Evolutionary conservation across 2,329 filamentous ascomycete species (phyloP).

Genomic region (Volutella citrinella): DNA sequence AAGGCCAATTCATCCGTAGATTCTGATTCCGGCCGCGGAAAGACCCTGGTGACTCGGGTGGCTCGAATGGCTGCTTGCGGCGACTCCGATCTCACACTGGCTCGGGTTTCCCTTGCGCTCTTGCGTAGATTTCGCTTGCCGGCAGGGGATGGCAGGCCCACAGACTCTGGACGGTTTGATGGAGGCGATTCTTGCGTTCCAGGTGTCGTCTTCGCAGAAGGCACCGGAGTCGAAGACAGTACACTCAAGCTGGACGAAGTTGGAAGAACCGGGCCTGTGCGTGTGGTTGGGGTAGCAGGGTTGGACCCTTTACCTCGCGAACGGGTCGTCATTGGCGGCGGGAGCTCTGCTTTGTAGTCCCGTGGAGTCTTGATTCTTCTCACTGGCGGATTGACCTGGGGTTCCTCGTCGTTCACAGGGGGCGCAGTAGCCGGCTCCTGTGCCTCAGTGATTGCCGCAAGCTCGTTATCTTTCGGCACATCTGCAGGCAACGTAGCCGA

Average conservation of each 20-base stretch:
- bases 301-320: conserved; percentile 17
- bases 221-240: conserved; percentile 37
- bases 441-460: too few relatives aligned
- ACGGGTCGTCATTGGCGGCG: conserved; percentile 23
- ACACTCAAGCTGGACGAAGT: conserved; percentile 39
- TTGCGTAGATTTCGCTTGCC: conserved; percentile 16
- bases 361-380: conserved; percentile 11
- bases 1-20: conserved; percentile 49
- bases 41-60: conserved; percentile 19
- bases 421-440: too few relatives aligned
- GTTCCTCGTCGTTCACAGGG: too few relatives aligned
- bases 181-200: conserved; percentile 30
- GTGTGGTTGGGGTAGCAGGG: conserved; percentile 21
- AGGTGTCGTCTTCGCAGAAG: conserved; percentile 35
- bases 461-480: conserved; percentile 4
- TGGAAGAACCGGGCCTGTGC: conserved; percentile 7
- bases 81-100: conserved; percentile 23
- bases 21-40: conserved; percentile 33
- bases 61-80: conserved; percentile 22
- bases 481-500: conserved; percentile 13
- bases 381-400: conserved; percentile 2
- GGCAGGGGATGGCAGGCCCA: conserved; percentile 23
- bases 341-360: conserved; percentile 14
- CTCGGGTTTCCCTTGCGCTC: conserved; percentile 12
- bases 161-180: conserved; percentile 18